Percentiles rank a stretch among this genome's conserved stretches.
phyloP scores from a whole-genome alignment of 2,329 filamentous ascomycete genomes.

The Aspergillus versicolor region DNA sequence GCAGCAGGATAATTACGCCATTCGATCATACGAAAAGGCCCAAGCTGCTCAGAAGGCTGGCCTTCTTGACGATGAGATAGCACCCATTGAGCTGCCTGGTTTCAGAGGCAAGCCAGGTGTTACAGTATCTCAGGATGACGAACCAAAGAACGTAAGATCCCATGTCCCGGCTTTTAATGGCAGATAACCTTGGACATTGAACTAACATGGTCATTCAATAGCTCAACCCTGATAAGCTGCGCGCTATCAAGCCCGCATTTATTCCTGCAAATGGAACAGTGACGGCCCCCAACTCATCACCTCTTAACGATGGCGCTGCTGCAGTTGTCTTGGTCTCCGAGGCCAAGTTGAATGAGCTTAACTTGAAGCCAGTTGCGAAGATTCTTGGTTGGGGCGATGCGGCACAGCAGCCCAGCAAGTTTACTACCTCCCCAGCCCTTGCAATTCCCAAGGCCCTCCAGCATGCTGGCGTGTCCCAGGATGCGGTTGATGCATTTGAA shows the following conservation, averaged over 20 bases:
- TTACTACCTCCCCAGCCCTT: constrained; percentile 89
- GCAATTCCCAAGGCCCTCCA: constrained; percentile 97
- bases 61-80: constrained; percentile 81
- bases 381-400: constrained; percentile 98
- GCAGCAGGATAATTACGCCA: constrained; percentile 93
- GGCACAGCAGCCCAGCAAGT: constrained; percentile 85
- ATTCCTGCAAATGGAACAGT: constrained; percentile 76
- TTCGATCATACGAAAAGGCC: constrained; percentile 90
- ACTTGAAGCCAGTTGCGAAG: constrained; percentile 88
- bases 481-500: constrained; percentile 88
- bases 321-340: constrained; percentile 93
- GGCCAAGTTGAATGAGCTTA: constrained; percentile 87
- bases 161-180: background rate
- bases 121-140: constrained; percentile 81
- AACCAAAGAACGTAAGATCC: constrained; percentile 77
- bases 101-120: constrained; percentile 86
- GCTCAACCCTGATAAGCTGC: constrained; percentile 79
- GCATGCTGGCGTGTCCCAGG: constrained; percentile 79
- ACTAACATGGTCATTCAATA: constrained; percentile 19
- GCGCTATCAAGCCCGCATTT: constrained; percentile 80
- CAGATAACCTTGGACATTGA: background rate
- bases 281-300: constrained; percentile 93
- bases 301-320: constrained; percentile 90
- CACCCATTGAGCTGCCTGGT: constrained; percentile 81
- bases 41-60: constrained; percentile 80